Base-by-base conservation (phyloP, 2,329 filamentous ascomycete species). In the Neofusicoccum sp. region DNA sequence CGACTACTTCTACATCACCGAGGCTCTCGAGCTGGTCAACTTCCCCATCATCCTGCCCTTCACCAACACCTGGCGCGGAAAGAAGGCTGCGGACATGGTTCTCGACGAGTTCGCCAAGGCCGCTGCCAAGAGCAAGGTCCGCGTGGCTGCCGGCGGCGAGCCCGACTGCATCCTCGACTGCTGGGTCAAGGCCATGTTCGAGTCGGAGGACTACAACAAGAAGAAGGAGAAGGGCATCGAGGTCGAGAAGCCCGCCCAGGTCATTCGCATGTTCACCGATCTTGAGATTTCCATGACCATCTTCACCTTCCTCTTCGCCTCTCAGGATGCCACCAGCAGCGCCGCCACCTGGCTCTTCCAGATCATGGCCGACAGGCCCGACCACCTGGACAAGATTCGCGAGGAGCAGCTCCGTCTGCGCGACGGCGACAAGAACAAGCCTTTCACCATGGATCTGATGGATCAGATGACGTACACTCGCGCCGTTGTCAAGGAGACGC, bases 291-390 rank as follows among this genome's bases (percentile, higher is more conserved):
- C 91, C 61, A 90, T 95, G 81, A 97, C 93, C 26, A 75, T 98
- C 71, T 96, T 97, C 79, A 96, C 93, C 53, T 96, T 98, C 82
- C 83, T 98, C 63, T 98, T 98, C 77, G 93, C 95, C 63, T 97
- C 93, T 3, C 95, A 98, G 78, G 95, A 99, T 75, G 95, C 95
- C 66, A 97, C 95, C 64, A 95, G 89, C 78, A 96, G 91, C 70
- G 93, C 95, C 63, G 87, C 85, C 70, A 97, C 93, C 58, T 98
- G 95, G 92, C 79, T 98, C 65, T 96, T 97, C 83, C 95, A 99
- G 80, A 85, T 91, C 70, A 88, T 91, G 80, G 93, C 95, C 48
- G 91, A 98, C 78, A 89, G 92, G 65, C 93, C 93, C n/a, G 93
- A 98, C 63, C 83, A 96, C 58, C 83, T 98, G 59, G 90, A 93